A percentile compares a stretch with the other conserved stretches of the same genome.
Conservation (phyloP, 208 protist species). For the Angomonas ambiguus region DNA sequence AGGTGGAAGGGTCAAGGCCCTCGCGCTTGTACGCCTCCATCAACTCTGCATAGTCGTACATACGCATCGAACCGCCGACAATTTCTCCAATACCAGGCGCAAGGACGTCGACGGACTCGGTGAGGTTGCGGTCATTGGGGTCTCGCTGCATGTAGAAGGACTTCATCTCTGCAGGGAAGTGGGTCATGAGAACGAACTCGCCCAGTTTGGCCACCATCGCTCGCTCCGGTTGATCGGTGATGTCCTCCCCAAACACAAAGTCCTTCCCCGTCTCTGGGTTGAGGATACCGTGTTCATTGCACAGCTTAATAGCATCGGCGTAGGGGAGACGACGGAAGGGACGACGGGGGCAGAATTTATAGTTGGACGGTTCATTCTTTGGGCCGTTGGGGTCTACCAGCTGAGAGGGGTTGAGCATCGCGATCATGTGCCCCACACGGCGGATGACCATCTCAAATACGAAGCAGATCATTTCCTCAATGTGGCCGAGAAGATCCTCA, state of each 20-base stretch:
- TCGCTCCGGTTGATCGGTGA: slow-evolving; percentile 97
- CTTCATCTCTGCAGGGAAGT: slow-evolving; percentile 98
- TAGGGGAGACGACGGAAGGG: slow-evolving; percentile 97
- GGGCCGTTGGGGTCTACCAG: slow-evolving; percentile 56
- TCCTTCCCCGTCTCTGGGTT: slow-evolving; percentile 87
- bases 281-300: slow-evolving; percentile 92
- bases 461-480: slow-evolving; percentile 95
- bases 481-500: slow-evolving; percentile 90
- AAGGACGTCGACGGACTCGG: slow-evolving; percentile 95
- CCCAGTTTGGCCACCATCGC: slow-evolving; percentile 97
- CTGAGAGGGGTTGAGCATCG: slow-evolving; percentile 89
- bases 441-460: slow-evolving; percentile 82
- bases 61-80: slow-evolving; percentile 98
- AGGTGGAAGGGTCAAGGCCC: slow-evolving; percentile 91
- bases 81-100: slow-evolving; percentile 98
- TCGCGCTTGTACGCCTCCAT: slow-evolving; percentile 92
- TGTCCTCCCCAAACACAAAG: slow-evolving; percentile 97
- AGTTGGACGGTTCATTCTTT: slow-evolving; percentile 63
- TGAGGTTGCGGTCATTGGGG: slow-evolving; percentile 75
- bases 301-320: slow-evolving; percentile 95
- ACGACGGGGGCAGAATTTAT: slow-evolving; percentile 88
- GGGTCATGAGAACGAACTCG: slow-evolving; percentile 95
- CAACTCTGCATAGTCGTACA: slow-evolving; percentile 92
- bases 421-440: slow-evolving; percentile 71
- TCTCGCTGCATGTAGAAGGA: slow-evolving; percentile 98